Base-by-base conservation (phyloP, 768 basidiomycete genomes). In the Agrocybe praecox region DNA sequence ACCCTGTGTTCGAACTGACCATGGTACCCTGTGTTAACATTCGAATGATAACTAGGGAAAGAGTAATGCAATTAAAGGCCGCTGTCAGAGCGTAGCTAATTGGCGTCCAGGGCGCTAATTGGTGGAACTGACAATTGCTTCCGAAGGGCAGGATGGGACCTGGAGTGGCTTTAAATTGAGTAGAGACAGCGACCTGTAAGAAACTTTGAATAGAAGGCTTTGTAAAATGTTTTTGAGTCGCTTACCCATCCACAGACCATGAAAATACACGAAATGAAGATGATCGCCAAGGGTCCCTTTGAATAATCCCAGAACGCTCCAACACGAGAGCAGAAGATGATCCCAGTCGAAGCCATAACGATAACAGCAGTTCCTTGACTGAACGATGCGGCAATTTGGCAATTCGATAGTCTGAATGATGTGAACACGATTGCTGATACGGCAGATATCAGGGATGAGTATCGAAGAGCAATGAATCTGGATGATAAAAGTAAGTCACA, bases 391-490 rank as follows among this genome's bases (percentile, higher is more conserved):
- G 68, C 71, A 5, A 65, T 53, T 49, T 72, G 71, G 49, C 73
- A 76, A 46, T 69, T 63, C 8, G 58, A 51, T 33, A 62, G 67
- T 51, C 66, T 63, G 18, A 72, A 53, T 1, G 69, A 66, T 12
- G 69, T 66, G 40, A 70, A 69, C 29, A 71, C 66, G 9, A 72
- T 45, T 17, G 65, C 62, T 2, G 69, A 64, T 23, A 72, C 49
- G 0, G 69, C 64, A 3, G 73, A 71, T 11, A 66, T 59, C 14
- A 74, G 55, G 4, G 69, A 67, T 14, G 72, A 66, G 53, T 74
- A 74, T 32, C 73, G 69, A 29, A 74, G 66, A 29, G 68, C 47
- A 33, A 74, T 62, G 60, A 73, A 74, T 24, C 72, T 74, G 40
- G 15, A 15, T 1, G 8, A 6, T 42, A 8, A 40, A 34, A 4